Evolutionary conservation across 1,284 basidiomycete genomes (phyloP).

Genomic region (Melampsora allii-populina): DNA sequence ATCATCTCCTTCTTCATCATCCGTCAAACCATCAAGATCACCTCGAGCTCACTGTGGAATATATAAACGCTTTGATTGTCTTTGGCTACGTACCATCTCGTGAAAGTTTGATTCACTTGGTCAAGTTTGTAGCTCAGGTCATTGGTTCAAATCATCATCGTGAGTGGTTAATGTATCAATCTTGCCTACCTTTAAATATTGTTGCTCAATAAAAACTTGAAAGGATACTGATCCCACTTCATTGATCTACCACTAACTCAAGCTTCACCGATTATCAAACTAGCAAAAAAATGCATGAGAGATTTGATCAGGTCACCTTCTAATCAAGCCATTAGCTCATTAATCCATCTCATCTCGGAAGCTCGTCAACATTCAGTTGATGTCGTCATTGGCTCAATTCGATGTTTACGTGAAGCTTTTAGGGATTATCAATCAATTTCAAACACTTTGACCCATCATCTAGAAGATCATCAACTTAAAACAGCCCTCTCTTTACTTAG

Average conservation of each 20-base stretch:
- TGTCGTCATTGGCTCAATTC: conserved; percentile 30
- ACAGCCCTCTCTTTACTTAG: conserved; percentile 31
- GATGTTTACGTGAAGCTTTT: conserved; percentile 38
- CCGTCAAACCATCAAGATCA: conserved; percentile 4
- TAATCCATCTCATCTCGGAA: conserved; percentile 4
- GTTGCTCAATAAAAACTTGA: neutral
- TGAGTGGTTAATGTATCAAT: neutral
- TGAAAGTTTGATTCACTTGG: conserved; percentile 20
- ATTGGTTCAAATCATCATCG: conserved; percentile 13
- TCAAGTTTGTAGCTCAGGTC: conserved; percentile 25
- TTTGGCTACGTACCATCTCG: conserved; percentile 30
- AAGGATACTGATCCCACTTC: too few relatives aligned
- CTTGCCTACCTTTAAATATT: neutral
- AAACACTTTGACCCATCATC: conserved; percentile 5
- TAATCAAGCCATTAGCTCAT: conserved; percentile 42
- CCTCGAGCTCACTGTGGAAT: conserved; percentile 20
- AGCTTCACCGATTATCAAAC: conserved; percentile 22
- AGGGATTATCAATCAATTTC: conserved; percentile 37
- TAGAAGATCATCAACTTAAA: conserved; percentile 12
- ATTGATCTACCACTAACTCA: neutral
- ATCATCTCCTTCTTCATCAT: conserved; percentile 24
- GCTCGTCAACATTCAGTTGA: neutral
- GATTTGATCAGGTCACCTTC: conserved; percentile 41
- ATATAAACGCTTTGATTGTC: conserved; percentile 24
- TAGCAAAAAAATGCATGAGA: conserved; percentile 41